These are phyloP conservation scores for Erysimum cheiri DNA, from an alignment of 441 rosid species.

Conservation along the genomic window DNA sequence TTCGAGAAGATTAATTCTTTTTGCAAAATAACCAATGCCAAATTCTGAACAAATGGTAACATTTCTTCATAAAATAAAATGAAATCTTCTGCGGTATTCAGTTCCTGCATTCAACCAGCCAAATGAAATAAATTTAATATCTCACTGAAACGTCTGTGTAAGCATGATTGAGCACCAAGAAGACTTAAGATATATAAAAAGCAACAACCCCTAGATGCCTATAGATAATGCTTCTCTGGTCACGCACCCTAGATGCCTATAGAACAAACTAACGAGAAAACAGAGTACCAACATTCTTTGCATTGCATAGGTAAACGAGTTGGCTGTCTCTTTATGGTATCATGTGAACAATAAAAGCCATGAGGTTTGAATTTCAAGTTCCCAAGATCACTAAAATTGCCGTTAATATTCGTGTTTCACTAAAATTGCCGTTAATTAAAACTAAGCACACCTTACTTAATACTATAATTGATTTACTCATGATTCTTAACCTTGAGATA, in stretches of 20 bases:
- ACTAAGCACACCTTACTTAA: constrained; percentile 8
- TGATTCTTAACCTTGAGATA: neutral
- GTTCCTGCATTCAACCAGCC: constrained; percentile 60
- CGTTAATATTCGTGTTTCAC: neutral
- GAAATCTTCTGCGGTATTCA: constrained; percentile 93
- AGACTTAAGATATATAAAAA: constrained; percentile 17
- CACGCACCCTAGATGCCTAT: neutral
- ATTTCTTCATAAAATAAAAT: constrained; percentile 82
- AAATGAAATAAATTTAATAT: constrained; percentile 28
- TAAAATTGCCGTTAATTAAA: neutral
- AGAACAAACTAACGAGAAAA: constrained; percentile 17
- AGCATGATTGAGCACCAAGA: constrained; percentile 23
- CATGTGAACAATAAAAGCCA: neutral
- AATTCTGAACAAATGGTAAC: constrained; percentile 73
- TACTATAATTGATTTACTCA: neutral
- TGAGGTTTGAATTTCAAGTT: constrained; percentile 10
- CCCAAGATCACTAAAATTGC: constrained; percentile 6
- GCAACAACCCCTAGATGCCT: constrained; percentile 2
- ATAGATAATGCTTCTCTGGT: constrained; percentile 5
- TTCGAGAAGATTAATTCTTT: constrained; percentile 72
- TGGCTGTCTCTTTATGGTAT: constrained; percentile 10
- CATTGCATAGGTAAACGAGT: constrained; percentile 1
- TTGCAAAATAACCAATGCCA: constrained; percentile 71
- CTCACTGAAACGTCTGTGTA: constrained; percentile 8
- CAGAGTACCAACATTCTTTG: constrained; percentile 13